These are phyloP conservation scores for Leccinum olivaceoglutinosum DNA, from an alignment of 1,284 basidiomycete species.

Conservation along the genomic window DNA sequence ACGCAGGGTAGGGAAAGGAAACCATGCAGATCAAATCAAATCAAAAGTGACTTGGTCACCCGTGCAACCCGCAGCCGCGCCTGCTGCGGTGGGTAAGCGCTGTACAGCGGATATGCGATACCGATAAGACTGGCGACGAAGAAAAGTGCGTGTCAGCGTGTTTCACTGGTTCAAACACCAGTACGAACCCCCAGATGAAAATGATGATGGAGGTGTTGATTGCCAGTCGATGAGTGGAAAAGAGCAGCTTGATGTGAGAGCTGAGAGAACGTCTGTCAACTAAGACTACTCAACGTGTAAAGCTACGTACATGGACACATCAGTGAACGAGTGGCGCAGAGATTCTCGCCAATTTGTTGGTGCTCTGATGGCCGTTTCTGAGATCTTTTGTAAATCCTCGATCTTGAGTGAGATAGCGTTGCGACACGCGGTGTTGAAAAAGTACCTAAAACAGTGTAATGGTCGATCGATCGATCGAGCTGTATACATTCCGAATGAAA, in stretches of 20 bases:
- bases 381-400: conserved; percentile 37
- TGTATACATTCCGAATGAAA: neutral
- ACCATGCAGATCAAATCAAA: too few species aligned
- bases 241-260: conserved; percentile 44
- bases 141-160: neutral
- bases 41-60: too few species aligned
- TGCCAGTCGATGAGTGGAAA: conserved; percentile 43
- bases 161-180: neutral
- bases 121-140: conserved; percentile 36
- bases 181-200: conserved; percentile 44
- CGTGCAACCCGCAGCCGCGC: too few species aligned
- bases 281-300: neutral
- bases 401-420: conserved; percentile 46
- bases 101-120: too few species aligned
- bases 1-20: too few species aligned
- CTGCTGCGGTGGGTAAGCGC: too few species aligned
- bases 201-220: conserved; percentile 50
- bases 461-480: neutral
- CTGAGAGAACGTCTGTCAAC: neutral
- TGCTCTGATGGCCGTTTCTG: conserved; percentile 16
- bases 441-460: conserved; percentile 32
- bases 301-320: conserved; percentile 34
- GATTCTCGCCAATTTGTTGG: conserved; percentile 26
- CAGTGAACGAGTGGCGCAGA: conserved; percentile 37
- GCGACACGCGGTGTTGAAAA: conserved; percentile 40